Percentiles rank a stretch among this genome's conserved stretches.
Evolutionary conservation across 805 yeast genomes (phyloP).

Genomic region (Saturnispora diversa): DNA sequence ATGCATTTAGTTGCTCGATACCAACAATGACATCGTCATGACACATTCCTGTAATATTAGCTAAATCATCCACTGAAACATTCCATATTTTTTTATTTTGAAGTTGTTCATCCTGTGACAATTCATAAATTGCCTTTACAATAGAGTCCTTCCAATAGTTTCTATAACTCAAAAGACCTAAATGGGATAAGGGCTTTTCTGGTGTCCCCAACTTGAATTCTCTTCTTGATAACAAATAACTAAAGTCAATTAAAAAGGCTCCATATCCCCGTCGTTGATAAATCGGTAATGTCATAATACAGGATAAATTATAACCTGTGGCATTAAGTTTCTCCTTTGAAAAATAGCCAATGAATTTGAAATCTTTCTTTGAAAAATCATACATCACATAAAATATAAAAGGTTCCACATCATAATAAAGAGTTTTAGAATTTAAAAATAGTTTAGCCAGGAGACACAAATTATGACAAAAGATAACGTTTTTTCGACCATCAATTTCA

Average conservation of each 20-base stretch:
- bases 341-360: slow-evolving; percentile 89
- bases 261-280: slow-evolving; percentile 89
- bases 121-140: slow-evolving; percentile 37
- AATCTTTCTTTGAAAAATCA: slow-evolving; percentile 46
- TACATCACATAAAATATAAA: slow-evolving; percentile 82
- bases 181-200: slow-evolving; percentile 84
- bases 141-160: slow-evolving; percentile 76
- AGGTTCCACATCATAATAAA: slow-evolving; percentile 93
- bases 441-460: slow-evolving; percentile 83
- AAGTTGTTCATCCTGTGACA: slow-evolving; percentile 5
- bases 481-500: slow-evolving; percentile 88
- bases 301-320: slow-evolving; percentile 76
- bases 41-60: slow-evolving; percentile 75
- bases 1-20: slow-evolving; percentile 63
- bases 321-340: slow-evolving; percentile 77
- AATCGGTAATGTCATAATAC: slow-evolving; percentile 83
- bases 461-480: slow-evolving; percentile 78
- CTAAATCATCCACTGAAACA: slow-evolving; percentile 51
- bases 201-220: slow-evolving; percentile 87
- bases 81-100: slow-evolving; percentile 1
- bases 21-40: slow-evolving; percentile 83
- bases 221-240: slow-evolving; percentile 66
- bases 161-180: slow-evolving; percentile 79
- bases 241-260: slow-evolving; percentile 76
- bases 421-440: slow-evolving; percentile 82